phyloP scores from a whole-genome alignment of 169 alveolate species.

The Plasmodium berghei region DNA sequence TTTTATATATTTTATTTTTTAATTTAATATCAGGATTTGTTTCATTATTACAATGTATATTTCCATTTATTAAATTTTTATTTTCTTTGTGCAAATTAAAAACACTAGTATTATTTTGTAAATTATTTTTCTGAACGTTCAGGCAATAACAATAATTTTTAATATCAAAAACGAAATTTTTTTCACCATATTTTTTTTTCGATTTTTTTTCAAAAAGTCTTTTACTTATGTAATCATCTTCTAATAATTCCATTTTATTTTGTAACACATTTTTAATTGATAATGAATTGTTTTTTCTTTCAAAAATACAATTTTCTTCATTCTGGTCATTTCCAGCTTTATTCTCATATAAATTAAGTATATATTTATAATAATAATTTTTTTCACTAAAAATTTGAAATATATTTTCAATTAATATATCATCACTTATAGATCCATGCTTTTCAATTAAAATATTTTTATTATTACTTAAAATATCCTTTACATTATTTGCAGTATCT shows the following conservation, averaged over 20 bases:
- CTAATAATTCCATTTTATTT: slow-evolving; percentile 51
- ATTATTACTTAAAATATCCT: slow-evolving; percentile 2
- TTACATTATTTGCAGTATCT: slow-evolving; percentile 13
- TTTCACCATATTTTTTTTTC: slow-evolving; percentile 44
- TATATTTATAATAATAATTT: slow-evolving; percentile 25
- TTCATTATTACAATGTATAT: neutral
- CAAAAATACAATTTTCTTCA: slow-evolving; percentile 15
- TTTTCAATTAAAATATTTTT: slow-evolving; percentile 2
- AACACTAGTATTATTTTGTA: neutral
- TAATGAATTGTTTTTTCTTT: slow-evolving; percentile 3
- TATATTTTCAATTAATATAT: slow-evolving; percentile 72
- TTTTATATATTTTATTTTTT: slow-evolving; percentile 33
- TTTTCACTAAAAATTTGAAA: slow-evolving; percentile 43
- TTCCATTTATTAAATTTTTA: neutral
- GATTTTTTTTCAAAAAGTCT: slow-evolving; percentile 9
- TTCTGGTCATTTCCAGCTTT: neutral
- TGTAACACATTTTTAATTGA: slow-evolving; percentile 31
- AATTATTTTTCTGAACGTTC: neutral
- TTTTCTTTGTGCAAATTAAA: neutral
- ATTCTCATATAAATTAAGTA: slow-evolving; percentile 11
- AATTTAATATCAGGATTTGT: slow-evolving; percentile 6
- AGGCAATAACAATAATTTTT: slow-evolving; percentile 38
- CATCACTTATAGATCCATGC: slow-evolving; percentile 44
- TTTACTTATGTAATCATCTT: slow-evolving; percentile 34
- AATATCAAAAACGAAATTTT: slow-evolving; percentile 40